These are phyloP conservation scores for Chlorella sp. DNA, from an alignment of 139 green algal genomes.

Conservation along the genomic window DNA sequence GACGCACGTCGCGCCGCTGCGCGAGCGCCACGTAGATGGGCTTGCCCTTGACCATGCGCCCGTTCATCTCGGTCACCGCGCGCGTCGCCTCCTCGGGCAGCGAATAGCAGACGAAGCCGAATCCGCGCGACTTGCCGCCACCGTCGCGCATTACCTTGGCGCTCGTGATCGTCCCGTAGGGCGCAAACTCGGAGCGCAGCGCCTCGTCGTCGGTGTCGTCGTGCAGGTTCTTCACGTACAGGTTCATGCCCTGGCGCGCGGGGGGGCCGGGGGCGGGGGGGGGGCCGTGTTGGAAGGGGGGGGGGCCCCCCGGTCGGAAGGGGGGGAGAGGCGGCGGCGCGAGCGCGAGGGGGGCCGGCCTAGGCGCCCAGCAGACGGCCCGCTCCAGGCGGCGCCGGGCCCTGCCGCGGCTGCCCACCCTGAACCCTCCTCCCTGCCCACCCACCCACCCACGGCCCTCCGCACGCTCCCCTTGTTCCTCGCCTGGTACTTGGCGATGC, in stretches of 20 bases:
- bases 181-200: conserved; percentile 55
- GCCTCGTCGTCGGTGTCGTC: conserved; percentile 81
- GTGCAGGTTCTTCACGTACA: conserved; percentile 94
- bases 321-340: too few relatives aligned
- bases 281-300: too few relatives aligned
- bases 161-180: conserved; percentile 83
- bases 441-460: too few relatives aligned
- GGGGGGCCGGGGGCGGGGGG: too few relatives aligned
- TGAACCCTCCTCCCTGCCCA: too few relatives aligned
- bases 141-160: conserved; percentile 90
- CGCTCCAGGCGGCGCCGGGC: too few relatives aligned
- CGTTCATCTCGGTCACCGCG: conserved; percentile 87
- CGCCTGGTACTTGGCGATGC: conserved; percentile 82
- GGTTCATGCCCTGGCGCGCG: conserved; percentile 93
- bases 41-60: conserved; percentile 82
- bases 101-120: conserved; percentile 95
- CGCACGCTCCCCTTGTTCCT: too few relatives aligned
- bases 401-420: too few relatives aligned
- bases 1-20: conserved; percentile 82
- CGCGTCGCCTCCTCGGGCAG: conserved; percentile 80
- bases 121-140: conserved; percentile 76
- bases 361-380: too few relatives aligned
- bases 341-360: too few relatives aligned
- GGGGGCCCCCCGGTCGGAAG: too few relatives aligned
- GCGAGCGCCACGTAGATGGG: conserved; percentile 91